phyloP scores from a whole-genome alignment of 805 yeast species.

The Starmerella sp. region DNA sequence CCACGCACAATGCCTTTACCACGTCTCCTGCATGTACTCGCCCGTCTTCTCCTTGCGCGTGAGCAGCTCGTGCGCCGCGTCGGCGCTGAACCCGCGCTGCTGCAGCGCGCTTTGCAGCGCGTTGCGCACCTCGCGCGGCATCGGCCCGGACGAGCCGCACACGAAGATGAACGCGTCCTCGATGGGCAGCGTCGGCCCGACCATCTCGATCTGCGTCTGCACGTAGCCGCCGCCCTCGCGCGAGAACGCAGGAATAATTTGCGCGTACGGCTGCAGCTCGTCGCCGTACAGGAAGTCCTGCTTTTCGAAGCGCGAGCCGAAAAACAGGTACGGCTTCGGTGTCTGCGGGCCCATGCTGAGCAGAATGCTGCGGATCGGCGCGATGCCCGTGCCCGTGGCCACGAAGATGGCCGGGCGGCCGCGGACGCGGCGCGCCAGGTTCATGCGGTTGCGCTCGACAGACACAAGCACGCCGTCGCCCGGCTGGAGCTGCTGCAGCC shows the following conservation, averaged over 20 bases:
- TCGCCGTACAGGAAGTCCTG: slow-evolving; percentile 61
- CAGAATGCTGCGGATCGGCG: slow-evolving; percentile 74
- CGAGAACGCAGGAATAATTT: slow-evolving; percentile 36
- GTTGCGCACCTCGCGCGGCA: slow-evolving; percentile 83
- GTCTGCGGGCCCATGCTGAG: slow-evolving; percentile 5
- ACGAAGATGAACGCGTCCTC: slow-evolving; percentile 61
- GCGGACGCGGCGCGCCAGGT: slow-evolving; percentile 30
- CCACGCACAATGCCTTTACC: slow-evolving; percentile 37
- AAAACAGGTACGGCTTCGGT: slow-evolving; percentile 37
- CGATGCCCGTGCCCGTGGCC: slow-evolving; percentile 94
- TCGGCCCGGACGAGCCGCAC: slow-evolving; percentile 88
- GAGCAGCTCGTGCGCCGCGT: slow-evolving; percentile 38
- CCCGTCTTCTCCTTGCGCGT: slow-evolving; percentile 47
- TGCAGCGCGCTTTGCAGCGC: slow-evolving; percentile 56
- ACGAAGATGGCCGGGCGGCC: slow-evolving; percentile 44
- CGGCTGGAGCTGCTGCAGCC: slow-evolving; percentile 43
- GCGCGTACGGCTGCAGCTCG: slow-evolving; percentile 33
- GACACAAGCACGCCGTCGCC: slow-evolving; percentile 39
- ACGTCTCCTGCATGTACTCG: slow-evolving; percentile 77
- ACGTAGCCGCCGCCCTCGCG: slow-evolving; percentile 51
- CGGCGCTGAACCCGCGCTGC: slow-evolving; percentile 3
- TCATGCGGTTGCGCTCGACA: slow-evolving; percentile 5
- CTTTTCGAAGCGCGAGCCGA: slow-evolving; percentile 57
- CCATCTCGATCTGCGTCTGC: slow-evolving; percentile 54
- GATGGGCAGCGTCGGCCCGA: slow-evolving; percentile 38